Conservation (phyloP, 352 stramenopile species). For the Globisporangium camurandrum region DNA sequence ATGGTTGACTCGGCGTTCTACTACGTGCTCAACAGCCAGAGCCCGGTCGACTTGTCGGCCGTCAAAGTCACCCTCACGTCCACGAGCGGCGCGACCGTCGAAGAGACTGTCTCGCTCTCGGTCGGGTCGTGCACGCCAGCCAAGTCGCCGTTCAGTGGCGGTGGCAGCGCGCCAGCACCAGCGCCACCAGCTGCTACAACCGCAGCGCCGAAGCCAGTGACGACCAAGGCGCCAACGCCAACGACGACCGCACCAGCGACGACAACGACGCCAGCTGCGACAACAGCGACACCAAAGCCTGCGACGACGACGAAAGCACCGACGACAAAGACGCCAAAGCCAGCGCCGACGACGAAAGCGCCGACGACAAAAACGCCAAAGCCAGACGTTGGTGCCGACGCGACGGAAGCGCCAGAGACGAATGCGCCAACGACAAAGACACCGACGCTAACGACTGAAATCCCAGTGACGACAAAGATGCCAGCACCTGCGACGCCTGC, state of each 20-base stretch:
- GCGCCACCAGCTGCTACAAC: slow-evolving; percentile 13
- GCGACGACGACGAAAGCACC: slow-evolving; percentile 1
- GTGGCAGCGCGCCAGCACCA: too few relatives aligned
- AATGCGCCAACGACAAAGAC: background rate
- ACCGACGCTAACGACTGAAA: background rate
- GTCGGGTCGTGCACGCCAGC: slow-evolving; percentile 32
- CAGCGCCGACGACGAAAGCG: slow-evolving; percentile 5
- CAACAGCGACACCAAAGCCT: background rate
- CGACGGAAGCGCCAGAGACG: background rate
- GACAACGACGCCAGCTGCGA: slow-evolving; percentile 3
- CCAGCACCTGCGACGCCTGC: background rate
- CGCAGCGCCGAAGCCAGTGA: slow-evolving; percentile 11
- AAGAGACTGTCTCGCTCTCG: slow-evolving; percentile 45
- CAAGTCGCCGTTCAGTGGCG: slow-evolving; percentile 27
- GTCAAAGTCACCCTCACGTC: slow-evolving; percentile 49
- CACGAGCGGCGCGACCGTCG: slow-evolving; percentile 39
- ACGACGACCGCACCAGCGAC: slow-evolving; percentile 3
- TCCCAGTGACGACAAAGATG: background rate
- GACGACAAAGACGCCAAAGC: slow-evolving; percentile 3
- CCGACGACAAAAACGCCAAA: background rate
- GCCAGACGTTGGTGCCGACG: slow-evolving; percentile 3
- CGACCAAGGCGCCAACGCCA: slow-evolving; percentile 7
- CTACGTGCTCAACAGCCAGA: slow-evolving; percentile 31
- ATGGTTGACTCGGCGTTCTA: slow-evolving; percentile 70
- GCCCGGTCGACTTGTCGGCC: slow-evolving; percentile 24